Base-by-base conservation (phyloP, 352 stramenopile species). In the Globisporangium heterothallicum region DNA sequence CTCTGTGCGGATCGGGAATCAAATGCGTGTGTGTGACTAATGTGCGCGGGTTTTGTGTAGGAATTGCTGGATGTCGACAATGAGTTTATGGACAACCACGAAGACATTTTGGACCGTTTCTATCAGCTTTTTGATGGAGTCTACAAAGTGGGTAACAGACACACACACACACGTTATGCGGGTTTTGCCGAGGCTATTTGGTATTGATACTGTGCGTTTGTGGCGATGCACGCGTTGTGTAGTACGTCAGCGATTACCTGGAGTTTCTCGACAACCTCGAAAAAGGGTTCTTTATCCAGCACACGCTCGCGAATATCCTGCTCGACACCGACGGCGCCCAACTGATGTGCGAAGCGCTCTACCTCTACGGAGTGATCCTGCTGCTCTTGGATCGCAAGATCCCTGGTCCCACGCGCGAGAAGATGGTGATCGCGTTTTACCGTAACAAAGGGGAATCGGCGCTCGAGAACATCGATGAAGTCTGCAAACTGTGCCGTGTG, bases 351-450 rank as follows among this genome's bases (percentile, higher is more conserved):
- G 94, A 98, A 56, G 89, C 90, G 21, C 63, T 98, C 34, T 98
- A 97, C 56, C 78, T 98, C n/a, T 97, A 97, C 55, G 94, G 92
- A 46, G 86, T 96, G 35, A 97, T 98, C 59, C 73, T 98, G 41
- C 63, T 98, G 19, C 63, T 97, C n/a, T 63, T 98, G 42, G 94
- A 98, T 49, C 80, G 84, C 41, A 92, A 94, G 52, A 90, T 98
- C 34, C 90, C 82, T 0, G 86, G 84, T 2, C 72, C 77, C 6
- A 84, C 87, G 27, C 83, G 94, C 29, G 94, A 98, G 72, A 86
- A 95, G 42, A 88, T 98, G 63, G 87, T 98, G 32, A 85, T 94
- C 36, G 84, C 84, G 26, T 92, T 88, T 49, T 94, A 86, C 43
- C 75, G 85, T 51, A 93, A 76, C 64, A 87, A 95, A 53, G 89